These are phyloP conservation scores for Lachancea lanzarotensis DNA, from an alignment of 805 yeast species.

Conservation along the genomic window DNA sequence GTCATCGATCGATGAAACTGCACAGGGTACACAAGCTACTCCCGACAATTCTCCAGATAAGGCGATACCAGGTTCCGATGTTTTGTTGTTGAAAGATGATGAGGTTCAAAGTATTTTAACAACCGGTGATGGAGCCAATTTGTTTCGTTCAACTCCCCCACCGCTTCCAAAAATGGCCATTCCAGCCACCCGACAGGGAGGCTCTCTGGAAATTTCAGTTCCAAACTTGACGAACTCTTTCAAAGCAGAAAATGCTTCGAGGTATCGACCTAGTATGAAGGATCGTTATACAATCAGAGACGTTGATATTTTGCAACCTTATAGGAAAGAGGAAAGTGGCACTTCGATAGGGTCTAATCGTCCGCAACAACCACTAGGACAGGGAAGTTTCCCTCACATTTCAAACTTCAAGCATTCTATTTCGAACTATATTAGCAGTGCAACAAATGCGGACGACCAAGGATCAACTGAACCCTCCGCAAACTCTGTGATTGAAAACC, in stretches of 20 bases:
- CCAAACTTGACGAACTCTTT: conserved; percentile 5
- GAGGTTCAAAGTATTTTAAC: conserved; percentile 32
- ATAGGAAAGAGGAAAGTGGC: conserved; percentile 2
- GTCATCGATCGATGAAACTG: conserved; percentile 32
- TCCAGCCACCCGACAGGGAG: conserved; percentile 76
- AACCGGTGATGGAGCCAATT: conserved; percentile 31
- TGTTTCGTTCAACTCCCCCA: conserved; percentile 38
- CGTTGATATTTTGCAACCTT: conserved; percentile 21
- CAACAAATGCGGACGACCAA: background rate
- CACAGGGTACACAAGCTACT: conserved; percentile 30
- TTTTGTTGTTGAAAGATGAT: conserved; percentile 26
- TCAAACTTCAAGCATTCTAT: conserved; percentile 21
- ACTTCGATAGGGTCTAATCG: background rate
- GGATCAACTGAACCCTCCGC: background rate
- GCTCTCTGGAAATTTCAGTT: conserved; percentile 65
- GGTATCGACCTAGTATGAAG: conserved; percentile 11
- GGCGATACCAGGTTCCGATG: conserved; percentile 11
- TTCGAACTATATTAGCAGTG: conserved; percentile 20
- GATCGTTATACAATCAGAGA: conserved; percentile 27
- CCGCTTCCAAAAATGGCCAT: conserved; percentile 73
- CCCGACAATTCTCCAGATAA: conserved; percentile 1
- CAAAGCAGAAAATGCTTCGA: background rate
- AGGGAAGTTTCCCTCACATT: conserved; percentile 2
- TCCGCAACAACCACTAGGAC: background rate
- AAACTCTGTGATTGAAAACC: conserved; percentile 20